These are phyloP conservation scores for Eucommia ulmoides DNA, from an alignment of 257 asterid genomes.

Conservation along the genomic window DNA sequence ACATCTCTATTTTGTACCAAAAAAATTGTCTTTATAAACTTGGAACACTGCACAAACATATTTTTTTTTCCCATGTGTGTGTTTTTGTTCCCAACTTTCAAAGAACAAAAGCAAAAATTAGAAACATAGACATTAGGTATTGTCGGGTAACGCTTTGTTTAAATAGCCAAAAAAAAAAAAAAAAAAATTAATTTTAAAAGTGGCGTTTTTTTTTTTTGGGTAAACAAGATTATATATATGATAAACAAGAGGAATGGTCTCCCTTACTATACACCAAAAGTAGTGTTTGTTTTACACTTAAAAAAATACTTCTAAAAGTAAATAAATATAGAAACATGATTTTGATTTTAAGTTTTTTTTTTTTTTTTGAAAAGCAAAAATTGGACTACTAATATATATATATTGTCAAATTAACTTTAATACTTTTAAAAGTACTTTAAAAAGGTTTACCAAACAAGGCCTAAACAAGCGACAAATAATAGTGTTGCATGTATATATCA, in stretches of 20 bases:
- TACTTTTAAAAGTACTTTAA: not conserved
- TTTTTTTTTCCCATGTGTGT: not conserved
- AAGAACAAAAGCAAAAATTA: too few relatives aligned
- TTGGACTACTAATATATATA: not conserved
- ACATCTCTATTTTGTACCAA: too few relatives aligned
- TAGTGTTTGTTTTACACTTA: too few relatives aligned
- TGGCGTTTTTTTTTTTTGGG: not conserved
- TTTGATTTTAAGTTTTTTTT: too few relatives aligned
- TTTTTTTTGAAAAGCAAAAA: too few relatives aligned
- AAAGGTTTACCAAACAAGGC: not conserved
- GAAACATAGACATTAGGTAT: not conserved
- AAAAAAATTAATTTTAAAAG: not conserved
- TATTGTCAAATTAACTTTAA: not conserved
- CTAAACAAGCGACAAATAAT: not conserved
- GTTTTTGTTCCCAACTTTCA: too few relatives aligned
- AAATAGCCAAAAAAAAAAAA: not conserved
- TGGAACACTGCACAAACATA: not conserved
- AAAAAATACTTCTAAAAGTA: too few relatives aligned
- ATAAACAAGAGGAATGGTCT: not conserved
- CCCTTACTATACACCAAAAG: not conserved
- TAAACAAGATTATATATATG: not conserved
- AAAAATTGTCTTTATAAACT: not conserved
- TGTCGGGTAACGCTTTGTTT: not conserved
- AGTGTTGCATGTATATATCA: too few relatives aligned
- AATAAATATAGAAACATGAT: not conserved